phyloP scores from a whole-genome alignment of 1,284 basidiomycete species.

The Gomphus sp. region DNA sequence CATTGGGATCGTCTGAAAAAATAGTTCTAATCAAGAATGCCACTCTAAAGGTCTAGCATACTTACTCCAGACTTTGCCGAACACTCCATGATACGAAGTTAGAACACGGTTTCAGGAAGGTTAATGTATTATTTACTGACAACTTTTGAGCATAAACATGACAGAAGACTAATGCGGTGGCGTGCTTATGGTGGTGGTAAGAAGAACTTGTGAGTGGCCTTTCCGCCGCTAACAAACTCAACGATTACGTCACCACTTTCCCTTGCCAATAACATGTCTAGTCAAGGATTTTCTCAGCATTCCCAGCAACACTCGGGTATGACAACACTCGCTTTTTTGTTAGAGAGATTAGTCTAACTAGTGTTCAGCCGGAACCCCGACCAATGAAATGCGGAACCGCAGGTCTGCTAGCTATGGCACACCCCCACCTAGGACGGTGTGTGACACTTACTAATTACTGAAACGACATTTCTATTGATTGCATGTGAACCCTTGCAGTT shows the following conservation, averaged over 20 bases:
- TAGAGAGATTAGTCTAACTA: not conserved
- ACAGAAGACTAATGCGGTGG: conserved; percentile 18
- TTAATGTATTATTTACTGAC: conserved; percentile 41
- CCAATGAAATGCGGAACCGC: not conserved
- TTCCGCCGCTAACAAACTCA: not conserved
- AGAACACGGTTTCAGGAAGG: conserved; percentile 5
- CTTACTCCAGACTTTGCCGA: conserved; percentile 94
- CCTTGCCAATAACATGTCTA: not conserved
- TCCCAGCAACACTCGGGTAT: not conserved
- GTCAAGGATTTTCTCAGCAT: not conserved
- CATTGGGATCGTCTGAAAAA: conserved; percentile 67
- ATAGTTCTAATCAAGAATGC: not conserved
- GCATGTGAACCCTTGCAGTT: not conserved
- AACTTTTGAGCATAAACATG: conserved; percentile 76
- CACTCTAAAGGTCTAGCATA: conserved; percentile 17
- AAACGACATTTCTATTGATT: not conserved
- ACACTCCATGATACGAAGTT: conserved; percentile 43
- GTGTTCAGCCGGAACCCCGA: not conserved
- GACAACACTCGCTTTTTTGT: not conserved
- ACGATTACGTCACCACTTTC: conserved; percentile 6
- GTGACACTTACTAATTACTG: not conserved
- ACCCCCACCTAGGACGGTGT: not conserved
- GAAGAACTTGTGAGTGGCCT: not conserved
- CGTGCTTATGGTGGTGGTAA: not conserved
- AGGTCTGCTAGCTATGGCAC: not conserved